Evolutionary conservation across 169 alveolate genomes (phyloP), one percentile per base, ranked within the genome.

Genomic region (Toxoplasma gondii): DNA sequence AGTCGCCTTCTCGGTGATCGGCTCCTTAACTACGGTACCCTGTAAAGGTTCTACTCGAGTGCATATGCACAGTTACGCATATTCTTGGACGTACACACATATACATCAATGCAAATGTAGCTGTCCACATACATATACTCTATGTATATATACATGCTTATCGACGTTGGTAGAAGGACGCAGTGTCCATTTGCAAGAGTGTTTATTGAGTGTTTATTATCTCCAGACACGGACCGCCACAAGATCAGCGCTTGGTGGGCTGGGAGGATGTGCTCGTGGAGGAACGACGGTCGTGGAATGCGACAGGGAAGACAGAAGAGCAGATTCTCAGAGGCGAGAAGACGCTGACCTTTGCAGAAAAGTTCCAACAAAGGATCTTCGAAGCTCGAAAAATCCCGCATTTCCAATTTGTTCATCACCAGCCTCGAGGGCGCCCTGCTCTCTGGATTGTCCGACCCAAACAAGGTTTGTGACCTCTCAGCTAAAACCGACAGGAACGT

Each of bases 381-480:
- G 36, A 70, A 34, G 91, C 70, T 31, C 39, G 94, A 38, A 67
- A 92, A n/a, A 41, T 70, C 17, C 64, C 92, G 0, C 74, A 34
- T n/a, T 41, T 39, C 38, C n/a, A 78, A 31, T 43, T 41, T 31
- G 92, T 22, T 27, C 64, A 36, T 36, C 91, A 67, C 41, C 84
- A 74, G 91, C 94, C 94, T 29, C 54, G 44, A 5, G 45, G 67
- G 29, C 36, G 41, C 34, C 94, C 91, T 34, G 58, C 67, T 36
- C 94, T 92, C 29, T 92, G 92, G 92, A 74, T 92, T 53, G 91
- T 92, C 64, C 1, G 92, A 53, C 94, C 94, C 31, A 92, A 92
- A 83, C 83, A 80, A 92, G 94, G 94, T 67, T 16, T n/a, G 44
- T 9, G n/a, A 34, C 70, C 38, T 24, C 70, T 12, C 39, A 24